Evolutionary conservation across 371 early-diverging fungal species (phyloP).

Genomic region (Haplosporangium sp.): DNA sequence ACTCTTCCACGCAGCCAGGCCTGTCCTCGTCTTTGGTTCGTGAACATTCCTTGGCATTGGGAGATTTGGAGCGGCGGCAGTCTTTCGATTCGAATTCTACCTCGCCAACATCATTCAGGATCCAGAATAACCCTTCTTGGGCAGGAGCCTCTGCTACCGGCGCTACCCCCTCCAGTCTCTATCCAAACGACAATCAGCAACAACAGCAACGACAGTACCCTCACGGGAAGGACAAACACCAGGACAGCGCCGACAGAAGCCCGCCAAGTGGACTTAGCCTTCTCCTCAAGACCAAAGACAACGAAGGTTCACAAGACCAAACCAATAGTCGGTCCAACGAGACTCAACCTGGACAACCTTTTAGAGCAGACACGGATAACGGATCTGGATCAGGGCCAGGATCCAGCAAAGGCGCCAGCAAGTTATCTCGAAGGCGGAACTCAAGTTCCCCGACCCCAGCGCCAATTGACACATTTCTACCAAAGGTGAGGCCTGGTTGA

Average conservation of each 20-base stretch:
- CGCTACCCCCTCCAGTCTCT: background rate
- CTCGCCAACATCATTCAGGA: constrained; percentile 9
- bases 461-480: constrained; percentile 15
- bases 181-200: constrained; percentile 1
- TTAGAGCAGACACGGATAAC: background rate
- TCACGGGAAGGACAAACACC: constrained; percentile 9
- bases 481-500: constrained; percentile 4
- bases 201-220: constrained; percentile 2
- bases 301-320: background rate
- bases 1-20: constrained; percentile 11
- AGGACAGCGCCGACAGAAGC: constrained; percentile 20
- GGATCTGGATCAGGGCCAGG: constrained; percentile 12
- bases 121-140: constrained; percentile 19
- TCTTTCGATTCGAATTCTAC: constrained; percentile 33
- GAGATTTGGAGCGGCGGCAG: constrained; percentile 42
- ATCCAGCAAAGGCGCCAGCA: constrained; percentile 2
- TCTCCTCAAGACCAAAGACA: constrained; percentile 42
- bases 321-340: constrained; percentile 8
- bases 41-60: constrained; percentile 68
- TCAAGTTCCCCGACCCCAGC: constrained; percentile 21
- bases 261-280: constrained; percentile 43
- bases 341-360: background rate
- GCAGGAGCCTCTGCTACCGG: constrained; percentile 5
- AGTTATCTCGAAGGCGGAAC: background rate
- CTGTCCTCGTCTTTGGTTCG: constrained; percentile 57